Percentiles rank a stretch among this genome's conserved stretches.
Conservation (phyloP, 768 basidiomycete genomes). For the Rhodosporidiobolus sp. region DNA sequence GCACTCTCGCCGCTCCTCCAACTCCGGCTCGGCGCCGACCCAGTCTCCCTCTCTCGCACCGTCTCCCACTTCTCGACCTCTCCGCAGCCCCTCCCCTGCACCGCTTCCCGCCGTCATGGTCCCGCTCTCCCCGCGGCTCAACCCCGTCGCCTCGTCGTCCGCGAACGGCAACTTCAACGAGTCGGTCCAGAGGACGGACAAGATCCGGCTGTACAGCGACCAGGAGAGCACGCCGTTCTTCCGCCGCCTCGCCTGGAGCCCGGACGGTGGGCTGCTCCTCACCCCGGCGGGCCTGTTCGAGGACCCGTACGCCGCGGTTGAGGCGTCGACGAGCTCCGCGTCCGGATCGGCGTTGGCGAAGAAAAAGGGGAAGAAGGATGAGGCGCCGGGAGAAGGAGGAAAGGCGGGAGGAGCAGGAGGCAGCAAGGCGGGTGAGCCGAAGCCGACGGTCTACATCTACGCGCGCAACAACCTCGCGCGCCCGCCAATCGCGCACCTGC, state of each 20-base stretch:
- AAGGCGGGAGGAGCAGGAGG: neutral
- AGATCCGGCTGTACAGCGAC: constrained; percentile 85
- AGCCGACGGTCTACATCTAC: constrained; percentile 81
- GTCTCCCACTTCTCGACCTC: neutral
- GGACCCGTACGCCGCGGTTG: constrained; percentile 63
- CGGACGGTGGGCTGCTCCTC: constrained; percentile 86
- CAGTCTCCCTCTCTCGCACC: constrained; percentile 49
- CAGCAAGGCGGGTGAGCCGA: constrained; percentile 50
- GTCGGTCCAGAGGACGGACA: constrained; percentile 57
- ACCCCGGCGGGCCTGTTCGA: constrained; percentile 98
- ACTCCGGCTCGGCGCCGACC: neutral
- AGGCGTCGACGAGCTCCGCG: neutral
- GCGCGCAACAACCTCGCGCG: constrained; percentile 89
- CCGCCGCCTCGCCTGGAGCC: constrained; percentile 85
- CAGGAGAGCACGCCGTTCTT: constrained; percentile 96
- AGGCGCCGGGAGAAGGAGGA: neutral
- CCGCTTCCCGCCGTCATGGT: constrained; percentile 78
- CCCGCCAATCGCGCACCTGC: constrained; percentile 88
- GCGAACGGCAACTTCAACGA: constrained; percentile 50
- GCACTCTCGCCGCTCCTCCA: constrained; percentile 21
- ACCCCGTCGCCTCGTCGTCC: neutral
- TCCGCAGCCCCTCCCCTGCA: constrained; percentile 54
- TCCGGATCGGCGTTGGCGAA: neutral
- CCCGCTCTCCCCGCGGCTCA: constrained; percentile 17
- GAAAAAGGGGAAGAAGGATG: constrained; percentile 18